phyloP scores from a whole-genome alignment of 139 green algal genomes.

The Micractinium sp. region DNA sequence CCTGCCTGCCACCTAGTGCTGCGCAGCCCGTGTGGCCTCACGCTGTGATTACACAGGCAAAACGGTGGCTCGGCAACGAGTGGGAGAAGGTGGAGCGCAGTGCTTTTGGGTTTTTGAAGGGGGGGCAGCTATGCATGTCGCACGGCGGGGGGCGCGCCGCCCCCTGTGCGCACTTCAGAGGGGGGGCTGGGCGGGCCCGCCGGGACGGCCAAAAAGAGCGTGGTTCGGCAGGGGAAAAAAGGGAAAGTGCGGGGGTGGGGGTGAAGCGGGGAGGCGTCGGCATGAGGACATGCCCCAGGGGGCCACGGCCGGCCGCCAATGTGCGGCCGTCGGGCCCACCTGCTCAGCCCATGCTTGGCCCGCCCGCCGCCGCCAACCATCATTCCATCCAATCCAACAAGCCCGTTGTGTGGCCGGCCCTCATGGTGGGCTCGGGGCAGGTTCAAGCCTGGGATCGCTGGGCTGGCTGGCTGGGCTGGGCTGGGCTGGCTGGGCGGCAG shows the following conservation, averaged over 20 bases:
- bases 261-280: not conserved
- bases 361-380: not conserved
- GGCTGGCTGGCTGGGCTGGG: not conserved
- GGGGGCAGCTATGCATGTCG: too few relatives aligned
- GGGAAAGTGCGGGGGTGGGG: not conserved
- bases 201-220: slow-evolving; percentile 1
- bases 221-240: not conserved
- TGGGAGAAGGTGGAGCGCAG: not conserved
- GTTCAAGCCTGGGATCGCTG: not conserved
- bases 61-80: not conserved
- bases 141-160: too few relatives aligned
- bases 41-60: too few relatives aligned
- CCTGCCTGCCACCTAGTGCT: not conserved
- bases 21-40: not conserved
- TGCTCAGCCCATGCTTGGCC: not conserved
- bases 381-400: not conserved
- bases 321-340: not conserved
- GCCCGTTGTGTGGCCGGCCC: too few relatives aligned
- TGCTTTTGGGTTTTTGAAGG: not conserved
- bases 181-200: not conserved
- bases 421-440: too few relatives aligned
- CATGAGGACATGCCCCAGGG: not conserved
- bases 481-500: not conserved
- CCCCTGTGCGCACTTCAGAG: not conserved
- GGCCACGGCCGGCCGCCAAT: not conserved